phyloP scores from a whole-genome alignment of 768 basidiomycete species.

The Leccinellum rugosiceps region DNA sequence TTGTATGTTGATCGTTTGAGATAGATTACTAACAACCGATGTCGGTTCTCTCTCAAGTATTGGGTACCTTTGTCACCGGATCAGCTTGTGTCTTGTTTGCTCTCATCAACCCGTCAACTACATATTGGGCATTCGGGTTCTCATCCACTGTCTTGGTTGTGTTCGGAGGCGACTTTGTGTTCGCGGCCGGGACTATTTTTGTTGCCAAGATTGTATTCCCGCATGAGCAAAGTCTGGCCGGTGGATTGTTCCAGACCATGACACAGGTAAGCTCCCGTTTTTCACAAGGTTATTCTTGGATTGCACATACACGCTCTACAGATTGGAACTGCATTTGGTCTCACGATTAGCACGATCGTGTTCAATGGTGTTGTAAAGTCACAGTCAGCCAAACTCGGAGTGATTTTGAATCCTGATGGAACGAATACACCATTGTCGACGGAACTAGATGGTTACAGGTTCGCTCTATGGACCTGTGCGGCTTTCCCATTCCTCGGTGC shows the following conservation, averaged over 20 bases:
- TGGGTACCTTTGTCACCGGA: slow-evolving; percentile 58
- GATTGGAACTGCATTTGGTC: slow-evolving; percentile 68
- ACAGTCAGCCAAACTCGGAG: slow-evolving; percentile 32
- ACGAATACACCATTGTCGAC: slow-evolving; percentile 33
- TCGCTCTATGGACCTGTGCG: slow-evolving; percentile 63
- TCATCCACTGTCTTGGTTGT: slow-evolving; percentile 62
- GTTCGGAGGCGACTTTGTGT: slow-evolving; percentile 77
- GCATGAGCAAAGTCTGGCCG: slow-evolving; percentile 73
- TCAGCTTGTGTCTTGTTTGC: slow-evolving; percentile 65
- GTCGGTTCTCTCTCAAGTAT: slow-evolving; percentile 25
- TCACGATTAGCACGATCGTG: slow-evolving; percentile 70
- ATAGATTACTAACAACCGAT: not conserved
- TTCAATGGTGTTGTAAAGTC: slow-evolving; percentile 48
- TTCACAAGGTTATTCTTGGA: not conserved
- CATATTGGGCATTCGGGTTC: slow-evolving; percentile 78
- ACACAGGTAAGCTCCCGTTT: slow-evolving; percentile 47
- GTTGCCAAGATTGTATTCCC: slow-evolving; percentile 63
- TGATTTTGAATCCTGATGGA: slow-evolving; percentile 26
- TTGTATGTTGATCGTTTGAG: too few relatives aligned
- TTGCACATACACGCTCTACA: slow-evolving; percentile 18
- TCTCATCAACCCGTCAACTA: slow-evolving; percentile 49
- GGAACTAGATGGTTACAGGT: slow-evolving; percentile 51
- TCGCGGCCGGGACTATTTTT: slow-evolving; percentile 68
- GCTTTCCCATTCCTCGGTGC: slow-evolving; percentile 59
- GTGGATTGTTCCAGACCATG: slow-evolving; percentile 77